Evolutionary conservation across 805 yeast genomes (phyloP).

Genomic region (Suhomyces canberraensis): DNA sequence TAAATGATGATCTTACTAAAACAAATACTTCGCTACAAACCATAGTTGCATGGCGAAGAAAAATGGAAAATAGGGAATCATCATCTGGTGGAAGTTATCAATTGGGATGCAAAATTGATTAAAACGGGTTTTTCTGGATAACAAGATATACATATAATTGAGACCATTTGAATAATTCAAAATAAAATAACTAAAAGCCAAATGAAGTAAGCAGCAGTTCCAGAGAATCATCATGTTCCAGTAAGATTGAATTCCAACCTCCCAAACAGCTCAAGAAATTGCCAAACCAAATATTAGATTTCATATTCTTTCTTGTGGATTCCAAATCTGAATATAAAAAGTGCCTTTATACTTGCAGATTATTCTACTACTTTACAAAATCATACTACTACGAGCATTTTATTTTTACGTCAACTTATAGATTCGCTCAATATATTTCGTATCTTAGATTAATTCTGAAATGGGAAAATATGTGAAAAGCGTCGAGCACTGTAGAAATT

Average conservation of each 20-base stretch:
- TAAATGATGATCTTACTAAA: no score
- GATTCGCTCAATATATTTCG: constrained; percentile 78
- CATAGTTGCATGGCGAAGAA: no score
- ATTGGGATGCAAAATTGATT: no score
- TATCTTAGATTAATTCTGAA: constrained; percentile 53
- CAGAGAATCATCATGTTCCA: background rate
- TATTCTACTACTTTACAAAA: constrained; percentile 50
- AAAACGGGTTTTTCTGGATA: no score
- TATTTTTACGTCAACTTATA: constrained; percentile 62
- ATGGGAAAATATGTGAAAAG: constrained; percentile 55
- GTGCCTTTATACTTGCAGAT: constrained; percentile 49
- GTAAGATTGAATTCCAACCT: constrained; percentile 1
- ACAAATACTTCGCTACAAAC: no score
- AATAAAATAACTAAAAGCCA: no score
- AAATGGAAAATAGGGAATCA: no score
- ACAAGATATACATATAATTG: no score
- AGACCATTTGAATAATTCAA: no score
- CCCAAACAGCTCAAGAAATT: constrained; percentile 24
- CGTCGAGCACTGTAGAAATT: no score
- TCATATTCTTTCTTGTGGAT: constrained; percentile 35
- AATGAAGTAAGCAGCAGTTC: no score
- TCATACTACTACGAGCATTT: constrained; percentile 55
- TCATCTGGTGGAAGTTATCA: no score
- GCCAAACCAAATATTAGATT: constrained; percentile 43
- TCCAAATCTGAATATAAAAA: constrained; percentile 32